Evolutionary conservation across 2,329 filamentous ascomycete species (phyloP), one percentile per base, ranked within the genome.

Genomic region (Monosporascus sp.): DNA sequence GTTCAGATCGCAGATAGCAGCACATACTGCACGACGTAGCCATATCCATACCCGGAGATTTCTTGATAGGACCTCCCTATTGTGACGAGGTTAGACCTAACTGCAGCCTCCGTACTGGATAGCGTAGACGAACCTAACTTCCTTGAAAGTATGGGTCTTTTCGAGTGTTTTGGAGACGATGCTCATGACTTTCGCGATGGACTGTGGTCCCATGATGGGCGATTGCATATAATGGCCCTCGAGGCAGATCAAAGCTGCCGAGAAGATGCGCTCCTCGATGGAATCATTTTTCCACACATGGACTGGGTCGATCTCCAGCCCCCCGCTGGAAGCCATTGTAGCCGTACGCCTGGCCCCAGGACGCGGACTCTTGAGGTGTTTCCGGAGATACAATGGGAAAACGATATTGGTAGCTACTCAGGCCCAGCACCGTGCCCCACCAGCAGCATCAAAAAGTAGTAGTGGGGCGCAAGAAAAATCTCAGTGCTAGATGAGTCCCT

Each of bases 21-120:
- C 78, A 18, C 75, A 77, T 61, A 87, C 84, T 57, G 84, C 82
- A 53, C 78, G 77, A 27, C 81, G 80, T 54, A 87, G 71, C 72
- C 82, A 84, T 59, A 85, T 79, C 83, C 83, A 87, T 52, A 86
- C 80, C 56, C 80, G 78, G 27, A 87, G 78, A 58, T 86, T 87
- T 55, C 77, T 77, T 5, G 82, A 82, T 39, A 87, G 68, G 3
- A 76, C 74, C 64, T 85, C 83, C 58, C 81, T 84, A 54, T 15
- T 22, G 27, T 22, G 49, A 37, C 5, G 9, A 27, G 15, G 14
- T 53, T 44, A 53, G 47, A 35, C 20, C 47, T 35, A 35, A 37
- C 17, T 39, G 7, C 15, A 37, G n/a, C 27, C 5, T 38, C 22
- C 17, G 17, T 15, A 53, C 55, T 37, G 54, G 48, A 14, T 37